Evolutionary conservation across 257 asterid genomes (phyloP).

Genomic region (Jaltomata sinuosa): DNA sequence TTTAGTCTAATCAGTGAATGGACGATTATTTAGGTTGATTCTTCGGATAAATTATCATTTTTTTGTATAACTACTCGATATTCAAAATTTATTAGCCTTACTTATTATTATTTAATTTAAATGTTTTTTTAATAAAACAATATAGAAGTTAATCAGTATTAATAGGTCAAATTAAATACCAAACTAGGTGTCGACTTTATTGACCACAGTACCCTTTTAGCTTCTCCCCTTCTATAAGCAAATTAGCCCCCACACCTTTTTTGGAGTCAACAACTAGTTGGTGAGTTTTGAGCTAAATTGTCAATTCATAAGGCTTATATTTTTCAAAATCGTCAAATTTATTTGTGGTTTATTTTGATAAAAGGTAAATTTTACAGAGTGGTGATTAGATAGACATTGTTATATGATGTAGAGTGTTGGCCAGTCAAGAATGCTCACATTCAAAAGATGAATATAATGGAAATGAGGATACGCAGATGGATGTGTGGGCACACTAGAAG

Average conservation of each 20-base stretch:
- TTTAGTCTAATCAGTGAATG: too few relatives aligned
- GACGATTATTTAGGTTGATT: too few relatives aligned
- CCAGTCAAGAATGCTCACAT: not conserved
- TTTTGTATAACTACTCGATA: not conserved
- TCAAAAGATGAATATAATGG: not conserved
- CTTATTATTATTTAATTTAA: not conserved
- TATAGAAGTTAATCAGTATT: not conserved
- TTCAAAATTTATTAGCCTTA: not conserved
- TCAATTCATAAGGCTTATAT: not conserved
- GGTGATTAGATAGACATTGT: not conserved
- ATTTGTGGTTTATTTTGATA: not conserved
- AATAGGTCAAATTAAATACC: not conserved
- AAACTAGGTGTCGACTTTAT: not conserved
- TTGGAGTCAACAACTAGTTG: not conserved
- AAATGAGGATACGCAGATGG: not conserved
- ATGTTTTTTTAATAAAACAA: not conserved
- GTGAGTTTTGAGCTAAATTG: not conserved
- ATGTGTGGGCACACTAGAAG: not conserved
- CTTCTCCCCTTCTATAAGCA: not conserved
- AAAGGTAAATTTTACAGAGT: not conserved
- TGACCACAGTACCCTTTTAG: not conserved
- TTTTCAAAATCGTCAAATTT: not conserved
- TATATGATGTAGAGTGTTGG: accelerated
- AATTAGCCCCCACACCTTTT: not conserved
- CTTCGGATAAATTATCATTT: too few relatives aligned